Percentiles rank a stretch among this genome's conserved stretches.
These are phyloP conservation scores for Delphinella strobiligena DNA, from an alignment of 2,329 filamentous ascomycete genomes.

Conservation along the genomic window DNA sequence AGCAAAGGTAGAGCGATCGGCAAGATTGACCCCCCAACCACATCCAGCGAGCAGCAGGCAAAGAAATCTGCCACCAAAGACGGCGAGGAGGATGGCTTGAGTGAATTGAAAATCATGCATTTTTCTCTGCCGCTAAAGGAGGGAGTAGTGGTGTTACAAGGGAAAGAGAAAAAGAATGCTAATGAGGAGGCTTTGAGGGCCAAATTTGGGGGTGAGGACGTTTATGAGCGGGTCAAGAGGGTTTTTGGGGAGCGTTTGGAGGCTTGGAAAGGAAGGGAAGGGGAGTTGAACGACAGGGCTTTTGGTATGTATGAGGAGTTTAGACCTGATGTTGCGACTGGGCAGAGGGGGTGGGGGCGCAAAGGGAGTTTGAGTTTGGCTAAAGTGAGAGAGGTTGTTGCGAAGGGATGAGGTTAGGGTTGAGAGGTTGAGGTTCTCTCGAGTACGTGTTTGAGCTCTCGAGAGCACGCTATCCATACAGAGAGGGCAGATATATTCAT, in stretches of 20 bases:
- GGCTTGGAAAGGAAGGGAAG: conserved; percentile 12
- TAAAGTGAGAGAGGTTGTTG: background rate
- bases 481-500: too few species aligned
- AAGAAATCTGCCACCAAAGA: conserved; percentile 11
- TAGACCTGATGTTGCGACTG: conserved; percentile 12
- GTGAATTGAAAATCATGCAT: conserved; percentile 20
- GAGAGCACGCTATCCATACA: too few species aligned
- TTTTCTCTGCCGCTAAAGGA: conserved; percentile 21
- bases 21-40: conserved; percentile 15
- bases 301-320: conserved; percentile 16
- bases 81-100: conserved; percentile 12
- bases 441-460: too few species aligned
- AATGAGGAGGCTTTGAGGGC: conserved; percentile 11
- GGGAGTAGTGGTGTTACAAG: conserved; percentile 11
- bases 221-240: conserved; percentile 9
- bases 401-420: background rate
- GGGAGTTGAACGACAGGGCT: conserved; percentile 13
- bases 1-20: conserved; percentile 22
- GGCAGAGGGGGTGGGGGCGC: conserved; percentile 16
- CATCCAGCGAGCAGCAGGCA: conserved; percentile 13
- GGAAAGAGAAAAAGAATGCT: conserved; percentile 10
- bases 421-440: too few species aligned
- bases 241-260: conserved; percentile 9
- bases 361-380: conserved; percentile 12
- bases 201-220: conserved; percentile 13